These are phyloP conservation scores for Macadamia integrifolia DNA, from an alignment of 164 flowering plant genomes.

Conservation along the genomic window DNA sequence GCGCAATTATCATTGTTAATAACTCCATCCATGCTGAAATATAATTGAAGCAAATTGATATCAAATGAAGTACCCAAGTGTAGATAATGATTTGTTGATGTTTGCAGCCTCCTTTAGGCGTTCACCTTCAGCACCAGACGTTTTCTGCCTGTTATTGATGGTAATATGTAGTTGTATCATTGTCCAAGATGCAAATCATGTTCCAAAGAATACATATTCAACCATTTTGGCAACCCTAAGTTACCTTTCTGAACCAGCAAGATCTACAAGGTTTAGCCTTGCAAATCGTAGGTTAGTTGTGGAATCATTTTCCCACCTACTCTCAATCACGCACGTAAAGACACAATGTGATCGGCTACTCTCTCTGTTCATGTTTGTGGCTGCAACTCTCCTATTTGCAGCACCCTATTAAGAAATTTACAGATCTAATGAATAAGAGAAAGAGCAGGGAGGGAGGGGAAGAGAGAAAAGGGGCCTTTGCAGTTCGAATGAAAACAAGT, in stretches of 20 bases:
- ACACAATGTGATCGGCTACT: slow-evolving; percentile 99
- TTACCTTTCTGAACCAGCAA: slow-evolving; percentile 99
- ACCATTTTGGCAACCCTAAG: background rate
- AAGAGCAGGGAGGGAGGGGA: background rate
- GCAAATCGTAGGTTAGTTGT: slow-evolving; percentile 80
- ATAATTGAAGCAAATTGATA: slow-evolving; percentile 8
- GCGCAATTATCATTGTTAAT: slow-evolving; percentile 1
- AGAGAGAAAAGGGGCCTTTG: slow-evolving; percentile 2
- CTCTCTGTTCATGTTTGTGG: slow-evolving; percentile 97
- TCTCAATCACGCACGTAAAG: slow-evolving; percentile 93
- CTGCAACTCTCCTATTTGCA: slow-evolving; percentile 91
- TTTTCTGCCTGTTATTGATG: slow-evolving; percentile 69
- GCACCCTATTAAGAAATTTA: slow-evolving; percentile 62
- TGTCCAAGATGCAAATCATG: slow-evolving; percentile 2
- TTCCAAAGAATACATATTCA: background rate
- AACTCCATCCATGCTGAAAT: slow-evolving; percentile 1
- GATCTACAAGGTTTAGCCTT: slow-evolving; percentile 92
- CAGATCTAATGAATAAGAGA: background rate
- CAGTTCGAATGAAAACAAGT: slow-evolving; percentile 1
- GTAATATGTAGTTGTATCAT: slow-evolving; percentile 4
- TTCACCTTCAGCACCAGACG: slow-evolving; percentile 99
- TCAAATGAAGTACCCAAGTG: slow-evolving; percentile 60
- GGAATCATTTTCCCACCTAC: slow-evolving; percentile 92
- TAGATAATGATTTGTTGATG: slow-evolving; percentile 89
- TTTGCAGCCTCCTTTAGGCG: slow-evolving; percentile 96